A percentile compares a stretch with the other conserved stretches of the same genome.
Conservation (phyloP, 768 basidiomycete genomes). For the Leccinum uliginosum region DNA sequence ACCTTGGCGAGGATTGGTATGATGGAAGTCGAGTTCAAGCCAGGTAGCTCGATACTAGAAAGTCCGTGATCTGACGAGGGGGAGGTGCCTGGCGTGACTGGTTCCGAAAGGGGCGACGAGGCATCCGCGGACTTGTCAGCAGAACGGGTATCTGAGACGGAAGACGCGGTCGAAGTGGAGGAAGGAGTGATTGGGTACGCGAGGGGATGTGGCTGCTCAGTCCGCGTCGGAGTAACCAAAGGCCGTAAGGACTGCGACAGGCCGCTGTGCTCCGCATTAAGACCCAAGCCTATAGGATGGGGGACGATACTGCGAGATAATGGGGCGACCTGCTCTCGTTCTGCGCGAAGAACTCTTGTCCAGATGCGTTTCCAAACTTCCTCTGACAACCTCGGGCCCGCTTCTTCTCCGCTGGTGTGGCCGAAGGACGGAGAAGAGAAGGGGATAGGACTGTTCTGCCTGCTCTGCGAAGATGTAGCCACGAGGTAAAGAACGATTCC, state of each 20-base stretch:
- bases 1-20: conserved; percentile 90
- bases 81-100: conserved; percentile 56
- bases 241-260: conserved; percentile 38
- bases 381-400: conserved; percentile 81
- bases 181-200: not conserved
- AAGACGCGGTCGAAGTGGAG: conserved; percentile 26
- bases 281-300: conserved; percentile 41
- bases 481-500: conserved; percentile 85
- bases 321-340: conserved; percentile 41
- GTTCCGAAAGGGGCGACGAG: conserved; percentile 40
- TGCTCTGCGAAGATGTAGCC: conserved; percentile 29
- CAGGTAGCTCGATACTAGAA: conserved; percentile 60
- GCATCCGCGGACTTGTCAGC: conserved; percentile 46
- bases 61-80: conserved; percentile 34
- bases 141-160: conserved; percentile 42
- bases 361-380: conserved; percentile 89
- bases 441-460: conserved; percentile 14
- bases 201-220: conserved; percentile 35
- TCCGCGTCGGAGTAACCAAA: conserved; percentile 41
- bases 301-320: conserved; percentile 34
- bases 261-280: conserved; percentile 35
- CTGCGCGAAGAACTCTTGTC: conserved; percentile 63
- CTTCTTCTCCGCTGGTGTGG: conserved; percentile 43
- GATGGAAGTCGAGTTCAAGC: conserved; percentile 56
- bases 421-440: conserved; percentile 11